Evolutionary conservation across 1,139 yeast species (phyloP), one percentile per base, ranked within the genome.

Genomic region (Cylindricascospora bacillispora): DNA sequence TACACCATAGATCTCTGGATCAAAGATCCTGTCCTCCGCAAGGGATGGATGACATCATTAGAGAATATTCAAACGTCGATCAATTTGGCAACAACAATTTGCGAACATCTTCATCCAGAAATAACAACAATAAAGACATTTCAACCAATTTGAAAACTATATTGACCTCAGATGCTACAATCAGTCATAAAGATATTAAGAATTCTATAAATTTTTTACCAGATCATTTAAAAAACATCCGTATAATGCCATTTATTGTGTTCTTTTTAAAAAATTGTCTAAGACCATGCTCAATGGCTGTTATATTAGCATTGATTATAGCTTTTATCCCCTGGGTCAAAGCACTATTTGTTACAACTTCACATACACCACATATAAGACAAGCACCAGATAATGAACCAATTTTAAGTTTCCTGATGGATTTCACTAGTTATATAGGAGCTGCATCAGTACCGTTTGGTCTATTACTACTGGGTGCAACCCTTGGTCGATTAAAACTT

Each of bases 281-380:
- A 25, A 65, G 92, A 11, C 92, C 93, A 0, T 74, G 74, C 27
- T 75, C 93, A 2, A 43, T 74, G 26, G 61, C 86, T 1, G 67
- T 82, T 25, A 62, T 83, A 3, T 27, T 70, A 0, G 65, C 89
- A 1, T 54, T 86, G 28, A 60, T 65, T 3, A 60, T 81, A 15
- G 73, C 92, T 11, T 80, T 86, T 80, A 65, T 89, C 10, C 95
- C 95, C 1, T 86, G 93, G 62, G 62, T 83, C 10, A 78, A 80
- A 45, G 82, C 92, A 1, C 62, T 85, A 19, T 86, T 86, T 51
- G 83, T 80, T 4, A 41, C 41, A 3, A 58, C 54, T 13, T 15
- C 33, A 1, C 40, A 26, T 29, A 53, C 45, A 45, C 64, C 51
- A 41, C 44, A 51, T 13, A 52, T 74, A 25, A 75, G 67, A 2